Evolutionary conservation across 768 basidiomycete genomes (phyloP).

Genomic region (Macrolepiota albuminosa): DNA sequence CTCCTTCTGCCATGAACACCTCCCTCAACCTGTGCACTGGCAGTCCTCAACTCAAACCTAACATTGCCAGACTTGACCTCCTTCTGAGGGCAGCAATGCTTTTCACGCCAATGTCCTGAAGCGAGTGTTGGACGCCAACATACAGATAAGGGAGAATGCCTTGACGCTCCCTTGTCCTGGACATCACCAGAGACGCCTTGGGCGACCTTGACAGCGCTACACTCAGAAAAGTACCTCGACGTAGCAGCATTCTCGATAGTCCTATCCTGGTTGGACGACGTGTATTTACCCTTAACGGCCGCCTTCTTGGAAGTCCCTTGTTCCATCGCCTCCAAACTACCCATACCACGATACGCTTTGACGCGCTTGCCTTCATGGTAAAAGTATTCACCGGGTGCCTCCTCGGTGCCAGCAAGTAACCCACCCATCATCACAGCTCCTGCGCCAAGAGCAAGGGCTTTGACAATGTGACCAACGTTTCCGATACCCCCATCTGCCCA

Average conservation of each 20-base stretch:
- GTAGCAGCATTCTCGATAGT: conserved; percentile 91
- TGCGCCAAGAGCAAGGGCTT: conserved; percentile 91
- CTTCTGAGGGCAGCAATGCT: conserved; percentile 63
- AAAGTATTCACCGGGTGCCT: conserved; percentile 98
- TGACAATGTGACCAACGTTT: conserved; percentile 97
- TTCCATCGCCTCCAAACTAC: conserved; percentile 91
- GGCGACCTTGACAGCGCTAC: conserved; percentile 90
- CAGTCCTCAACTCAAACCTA: conserved; percentile 89
- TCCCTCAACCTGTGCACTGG: conserved; percentile 93
- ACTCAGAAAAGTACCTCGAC: conserved; percentile 92
- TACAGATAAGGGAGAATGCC: conserved; percentile 88
- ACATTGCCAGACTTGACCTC: conserved; percentile 64
- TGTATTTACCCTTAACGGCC: conserved; percentile 39
- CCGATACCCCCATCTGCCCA: conserved; percentile 94
- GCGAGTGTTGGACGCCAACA: conserved; percentile 83
- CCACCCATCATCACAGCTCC: conserved; percentile 99
- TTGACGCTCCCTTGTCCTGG: conserved; percentile 93
- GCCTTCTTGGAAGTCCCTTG: conserved; percentile 49
- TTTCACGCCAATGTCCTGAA: conserved; percentile 87
- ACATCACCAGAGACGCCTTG: conserved; percentile 97
- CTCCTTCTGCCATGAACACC: conserved; percentile 86
- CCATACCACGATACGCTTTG: conserved; percentile 99
- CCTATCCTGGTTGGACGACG: conserved; percentile 39
- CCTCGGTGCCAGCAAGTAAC: conserved; percentile 90
- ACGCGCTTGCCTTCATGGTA: conserved; percentile 99